Evolutionary conservation across 1,284 basidiomycete species (phyloP).

Genomic region (Xerocomus cyaneibrunnescens): DNA sequence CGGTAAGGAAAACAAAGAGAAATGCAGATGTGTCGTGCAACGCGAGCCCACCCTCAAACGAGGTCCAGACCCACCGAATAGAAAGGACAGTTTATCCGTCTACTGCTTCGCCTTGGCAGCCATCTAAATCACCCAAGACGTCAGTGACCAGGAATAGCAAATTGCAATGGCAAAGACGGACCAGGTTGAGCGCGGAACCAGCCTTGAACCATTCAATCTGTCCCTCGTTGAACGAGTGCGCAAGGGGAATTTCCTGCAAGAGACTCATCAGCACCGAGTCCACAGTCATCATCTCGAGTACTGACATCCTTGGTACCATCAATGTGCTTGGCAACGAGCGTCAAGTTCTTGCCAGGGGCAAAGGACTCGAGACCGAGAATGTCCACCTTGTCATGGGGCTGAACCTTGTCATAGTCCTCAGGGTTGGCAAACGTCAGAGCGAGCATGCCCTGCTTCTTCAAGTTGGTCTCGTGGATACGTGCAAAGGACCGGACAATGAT

Average conservation of each 20-base stretch:
- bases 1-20: not conserved
- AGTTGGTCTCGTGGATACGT: constrained; percentile 97
- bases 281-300: constrained; percentile 16
- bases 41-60: not conserved
- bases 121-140: constrained; percentile 36
- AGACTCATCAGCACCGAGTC: constrained; percentile 6
- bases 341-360: constrained; percentile 86
- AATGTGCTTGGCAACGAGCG: constrained; percentile 75
- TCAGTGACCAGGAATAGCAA: constrained; percentile 34
- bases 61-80: not conserved
- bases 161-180: constrained; percentile 36
- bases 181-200: constrained; percentile 83
- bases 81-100: constrained; percentile 15
- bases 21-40: constrained; percentile 1
- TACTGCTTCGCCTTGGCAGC: constrained; percentile 53
- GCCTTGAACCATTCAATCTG: constrained; percentile 97
- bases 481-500: constrained; percentile 96
- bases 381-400: constrained; percentile 79
- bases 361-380: constrained; percentile 84
- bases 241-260: constrained; percentile 58
- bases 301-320: constrained; percentile 74
- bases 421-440: constrained; percentile 87
- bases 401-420: constrained; percentile 89
- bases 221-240: constrained; percentile 84
- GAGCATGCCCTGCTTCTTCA: constrained; percentile 98